A percentile compares a stretch with the other conserved stretches of the same genome.
Conservation (phyloP, 1,284 basidiomycete genomes). For the Cutaneotrichosporon dermatis region DNA sequence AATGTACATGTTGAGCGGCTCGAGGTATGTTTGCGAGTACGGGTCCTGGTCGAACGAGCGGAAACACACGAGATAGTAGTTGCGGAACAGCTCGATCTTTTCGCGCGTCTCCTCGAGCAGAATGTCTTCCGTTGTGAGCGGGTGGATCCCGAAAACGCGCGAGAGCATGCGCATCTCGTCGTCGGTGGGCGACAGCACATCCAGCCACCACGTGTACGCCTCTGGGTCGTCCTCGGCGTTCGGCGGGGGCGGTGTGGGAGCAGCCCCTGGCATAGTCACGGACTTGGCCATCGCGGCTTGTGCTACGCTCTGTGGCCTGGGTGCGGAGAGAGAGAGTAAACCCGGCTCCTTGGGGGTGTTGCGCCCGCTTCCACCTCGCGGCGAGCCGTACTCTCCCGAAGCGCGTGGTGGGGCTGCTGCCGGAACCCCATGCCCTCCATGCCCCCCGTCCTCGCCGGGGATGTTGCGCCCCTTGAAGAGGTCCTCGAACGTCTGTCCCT, state of each 20-base stretch:
- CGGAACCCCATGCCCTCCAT: background rate
- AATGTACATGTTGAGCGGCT: slow-evolving; percentile 99
- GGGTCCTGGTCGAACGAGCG: slow-evolving; percentile 98
- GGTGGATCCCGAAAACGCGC: slow-evolving; percentile 95
- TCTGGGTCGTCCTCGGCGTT: slow-evolving; percentile 52
- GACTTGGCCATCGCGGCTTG: background rate
- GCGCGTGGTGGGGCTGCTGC: background rate
- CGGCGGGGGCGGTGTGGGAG: slow-evolving; percentile 1
- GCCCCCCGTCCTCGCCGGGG: background rate
- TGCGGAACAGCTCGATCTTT: slow-evolving; percentile 98
- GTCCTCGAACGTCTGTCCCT: slow-evolving; percentile 89
- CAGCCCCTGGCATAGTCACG: background rate
- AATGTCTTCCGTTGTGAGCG: slow-evolving; percentile 98
- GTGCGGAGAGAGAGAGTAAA: slow-evolving; percentile 8
- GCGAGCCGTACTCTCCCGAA: background rate
- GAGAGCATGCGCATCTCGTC: slow-evolving; percentile 97
- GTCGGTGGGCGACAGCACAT: slow-evolving; percentile 89
- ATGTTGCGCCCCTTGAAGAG: slow-evolving; percentile 58
- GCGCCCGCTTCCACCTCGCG: background rate
- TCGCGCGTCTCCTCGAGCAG: slow-evolving; percentile 99
- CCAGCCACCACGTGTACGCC: slow-evolving; percentile 93
- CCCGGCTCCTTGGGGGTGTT: slow-evolving; percentile 19
- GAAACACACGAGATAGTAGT: slow-evolving; percentile 99
- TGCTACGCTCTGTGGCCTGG: slow-evolving; percentile 1
- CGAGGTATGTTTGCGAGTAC: slow-evolving; percentile 94